phyloP scores from a whole-genome alignment of 352 stramenopile species.

The Phytophthora palmivora region DNA sequence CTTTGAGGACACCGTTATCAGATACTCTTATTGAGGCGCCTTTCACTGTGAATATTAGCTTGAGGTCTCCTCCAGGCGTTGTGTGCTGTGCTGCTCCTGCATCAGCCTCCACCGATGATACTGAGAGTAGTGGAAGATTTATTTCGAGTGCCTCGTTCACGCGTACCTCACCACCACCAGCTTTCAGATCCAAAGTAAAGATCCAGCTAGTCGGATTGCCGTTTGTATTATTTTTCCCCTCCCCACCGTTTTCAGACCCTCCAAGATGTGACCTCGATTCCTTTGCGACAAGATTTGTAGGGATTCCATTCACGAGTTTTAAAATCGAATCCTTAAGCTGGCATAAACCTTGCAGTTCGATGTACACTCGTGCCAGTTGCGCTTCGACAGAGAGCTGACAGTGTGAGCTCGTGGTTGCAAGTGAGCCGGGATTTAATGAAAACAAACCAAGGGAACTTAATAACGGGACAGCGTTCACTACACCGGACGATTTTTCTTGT shows the following conservation, averaged over 20 bases:
- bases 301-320: slow-evolving; percentile 24
- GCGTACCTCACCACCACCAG: slow-evolving; percentile 32
- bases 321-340: slow-evolving; percentile 13
- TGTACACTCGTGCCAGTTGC: slow-evolving; percentile 19
- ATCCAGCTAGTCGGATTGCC: slow-evolving; percentile 34
- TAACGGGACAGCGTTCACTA: slow-evolving; percentile 27
- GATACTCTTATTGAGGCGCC: slow-evolving; percentile 22
- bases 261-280: neutral
- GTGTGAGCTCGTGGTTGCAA: slow-evolving; percentile 18
- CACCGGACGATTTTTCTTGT: slow-evolving; percentile 40
- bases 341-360: slow-evolving; percentile 28
- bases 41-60: slow-evolving; percentile 25
- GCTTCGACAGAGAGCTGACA: slow-evolving; percentile 27
- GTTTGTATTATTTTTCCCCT: neutral
- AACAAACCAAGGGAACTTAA: slow-evolving; percentile 31
- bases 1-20: slow-evolving; percentile 27
- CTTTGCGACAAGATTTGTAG: slow-evolving; percentile 13
- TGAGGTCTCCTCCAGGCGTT: slow-evolving; percentile 24
- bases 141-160: slow-evolving; percentile 42
- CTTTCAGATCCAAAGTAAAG: slow-evolving; percentile 32
- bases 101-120: slow-evolving; percentile 32
- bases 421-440: slow-evolving; percentile 21
- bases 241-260: neutral
- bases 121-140: slow-evolving; percentile 24
- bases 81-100: slow-evolving; percentile 1